A percentile compares a stretch with the other conserved stretches of the same genome.
These are phyloP conservation scores for Fusarium sp. DNA, from an alignment of 2,329 filamentous ascomycete species.

Conservation along the genomic window DNA sequence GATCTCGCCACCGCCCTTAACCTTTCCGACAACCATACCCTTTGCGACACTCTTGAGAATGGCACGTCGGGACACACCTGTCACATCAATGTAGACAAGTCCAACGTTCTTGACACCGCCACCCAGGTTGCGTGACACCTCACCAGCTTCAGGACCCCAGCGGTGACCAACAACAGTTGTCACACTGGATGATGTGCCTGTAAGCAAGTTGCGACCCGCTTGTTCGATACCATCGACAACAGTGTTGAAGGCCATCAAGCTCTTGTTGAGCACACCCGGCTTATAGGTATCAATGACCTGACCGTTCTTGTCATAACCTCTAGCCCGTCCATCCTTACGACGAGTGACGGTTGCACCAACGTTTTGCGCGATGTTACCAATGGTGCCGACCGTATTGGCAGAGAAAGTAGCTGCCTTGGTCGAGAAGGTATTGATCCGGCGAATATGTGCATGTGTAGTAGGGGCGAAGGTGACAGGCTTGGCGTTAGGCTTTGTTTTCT, in stretches of 20 bases:
- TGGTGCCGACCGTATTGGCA: conserved; percentile 86
- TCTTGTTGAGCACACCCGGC: conserved; percentile 94
- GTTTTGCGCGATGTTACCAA: conserved; percentile 88
- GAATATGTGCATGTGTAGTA: conserved; percentile 83
- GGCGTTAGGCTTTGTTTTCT: conserved; percentile 79
- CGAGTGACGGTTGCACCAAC: conserved; percentile 78
- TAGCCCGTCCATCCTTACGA: conserved; percentile 64
- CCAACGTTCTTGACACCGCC: conserved; percentile 96
- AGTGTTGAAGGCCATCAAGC: conserved; percentile 94
- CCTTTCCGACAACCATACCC: conserved; percentile 90
- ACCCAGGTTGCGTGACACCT: conserved; percentile 79
- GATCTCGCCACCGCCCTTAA: conserved; percentile 78
- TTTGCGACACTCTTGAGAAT: conserved; percentile 96
- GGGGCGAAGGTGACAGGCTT: conserved; percentile 91
- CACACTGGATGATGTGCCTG: conserved; percentile 80
- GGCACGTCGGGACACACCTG: conserved; percentile 88
- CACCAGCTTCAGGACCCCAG: conserved; percentile 87
- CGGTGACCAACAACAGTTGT: conserved; percentile 88
- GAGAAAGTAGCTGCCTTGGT: conserved; percentile 82
- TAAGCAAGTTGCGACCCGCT: conserved; percentile 81
- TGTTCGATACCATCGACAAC: conserved; percentile 94
- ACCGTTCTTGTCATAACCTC: conserved; percentile 77
- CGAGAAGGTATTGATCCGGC: conserved; percentile 91
- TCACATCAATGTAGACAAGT: conserved; percentile 95
- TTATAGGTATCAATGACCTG: conserved; percentile 76